Evolutionary conservation across 75 land plant genomes (phyloP), one percentile per base, ranked within the genome.

Genomic region (Cryptomeria japonica): DNA sequence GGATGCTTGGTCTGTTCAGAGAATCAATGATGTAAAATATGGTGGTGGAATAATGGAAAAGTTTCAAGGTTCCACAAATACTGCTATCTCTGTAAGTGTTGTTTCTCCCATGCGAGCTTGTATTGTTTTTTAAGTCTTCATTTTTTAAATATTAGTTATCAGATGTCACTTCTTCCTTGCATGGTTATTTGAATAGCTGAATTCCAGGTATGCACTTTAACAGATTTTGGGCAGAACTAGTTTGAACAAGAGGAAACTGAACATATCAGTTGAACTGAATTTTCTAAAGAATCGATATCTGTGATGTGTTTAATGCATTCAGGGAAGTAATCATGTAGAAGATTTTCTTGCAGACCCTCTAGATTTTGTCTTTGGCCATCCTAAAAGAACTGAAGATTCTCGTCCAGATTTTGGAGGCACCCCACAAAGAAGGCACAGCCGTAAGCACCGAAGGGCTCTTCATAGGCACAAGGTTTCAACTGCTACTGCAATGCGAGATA

Each of bases 291-390:
- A 47, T 84, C 34, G 36, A 49, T n/a, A 34, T 34, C 32, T 53
- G 22, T 49, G 56, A 47, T 51, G 70, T 85, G 76, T 85, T 85
- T 49, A 51, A 25, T 51, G 70, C 32, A 18, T 85, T 34, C 86
- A 85, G 86, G 68, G 86, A 53, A 37, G 79, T 82, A 76, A 75
- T 32, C 39, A 84, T 58, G 89, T 16, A 13, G 51, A 39, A 46
- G 90, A 90, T 78, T 2, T 84, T 44, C 78, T 87, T 80, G 88
- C 49, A 44, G 91, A 93, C 85, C 94, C 94, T 46, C 83, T 93
- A 61, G 94, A 93, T 55, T 90, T 85, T 61, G 28, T 93, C 64
- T 86, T 91, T 83, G 94, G 94, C n/a, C 31, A 34, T 41, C 68
- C 86, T 28, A 88, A 84, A 83, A 82, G 14, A 42, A 85, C 83